Evolutionary conservation across 176 grass and related monocot species (phyloP).

Genomic region (Eremochloa ophiuroides): DNA sequence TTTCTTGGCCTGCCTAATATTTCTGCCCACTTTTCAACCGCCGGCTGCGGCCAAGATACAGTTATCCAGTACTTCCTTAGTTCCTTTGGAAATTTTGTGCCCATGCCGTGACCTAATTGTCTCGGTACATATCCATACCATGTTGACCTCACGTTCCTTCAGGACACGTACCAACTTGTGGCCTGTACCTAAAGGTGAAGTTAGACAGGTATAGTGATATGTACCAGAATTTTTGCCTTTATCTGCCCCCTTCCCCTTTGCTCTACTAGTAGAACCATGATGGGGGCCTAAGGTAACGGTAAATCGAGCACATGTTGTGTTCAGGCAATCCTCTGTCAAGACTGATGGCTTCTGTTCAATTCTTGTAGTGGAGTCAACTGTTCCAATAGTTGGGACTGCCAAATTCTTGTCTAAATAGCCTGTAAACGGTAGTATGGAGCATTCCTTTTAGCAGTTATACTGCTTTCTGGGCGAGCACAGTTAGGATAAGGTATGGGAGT

Average conservation of each 20-base stretch:
- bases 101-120: slow-evolving; percentile 28
- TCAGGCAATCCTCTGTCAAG: background rate
- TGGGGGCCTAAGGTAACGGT: background rate
- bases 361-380: slow-evolving; percentile 20
- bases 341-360: background rate
- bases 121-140: slow-evolving; percentile 12
- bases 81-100: background rate
- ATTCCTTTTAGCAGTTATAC: background rate
- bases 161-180: slow-evolving; percentile 2
- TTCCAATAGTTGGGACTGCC: slow-evolving; percentile 17
- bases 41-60: slow-evolving; percentile 25
- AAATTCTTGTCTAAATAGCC: slow-evolving; percentile 15
- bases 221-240: background rate
- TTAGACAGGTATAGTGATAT: slow-evolving; percentile 15
- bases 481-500: slow-evolving; percentile 14
- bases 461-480: slow-evolving; percentile 9
- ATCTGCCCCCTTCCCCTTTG: background rate
- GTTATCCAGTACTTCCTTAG: slow-evolving; percentile 3
- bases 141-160: slow-evolving; percentile 27
- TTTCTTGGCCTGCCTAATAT: slow-evolving; percentile 40
- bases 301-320: background rate
- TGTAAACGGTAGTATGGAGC: slow-evolving; percentile 21
- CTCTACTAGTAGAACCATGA: background rate
- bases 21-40: slow-evolving; percentile 28
- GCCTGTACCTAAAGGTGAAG: background rate